Conservation (phyloP, 176 grass and related monocot species). For the Olyra latifolia region DNA sequence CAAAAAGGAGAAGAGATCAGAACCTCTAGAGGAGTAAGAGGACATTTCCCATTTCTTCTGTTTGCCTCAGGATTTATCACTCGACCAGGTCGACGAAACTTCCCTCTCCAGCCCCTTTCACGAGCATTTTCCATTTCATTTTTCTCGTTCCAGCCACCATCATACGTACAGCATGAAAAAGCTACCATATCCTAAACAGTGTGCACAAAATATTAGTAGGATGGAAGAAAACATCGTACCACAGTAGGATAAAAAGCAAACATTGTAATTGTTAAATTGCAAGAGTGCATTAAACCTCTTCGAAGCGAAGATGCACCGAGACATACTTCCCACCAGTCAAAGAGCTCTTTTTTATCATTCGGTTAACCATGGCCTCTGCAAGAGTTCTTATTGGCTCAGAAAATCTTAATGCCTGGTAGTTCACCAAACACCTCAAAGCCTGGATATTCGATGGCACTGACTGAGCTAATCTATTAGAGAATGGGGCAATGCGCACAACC, state of each 20-base stretch:
- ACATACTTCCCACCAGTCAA: conserved; percentile 75
- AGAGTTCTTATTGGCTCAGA: conserved; percentile 74
- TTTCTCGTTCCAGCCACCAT: conserved; percentile 82
- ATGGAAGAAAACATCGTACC: conserved; percentile 15
- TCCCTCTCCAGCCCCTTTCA: conserved; percentile 92
- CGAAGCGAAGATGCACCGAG: conserved; percentile 96
- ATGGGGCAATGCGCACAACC: conserved; percentile 86
- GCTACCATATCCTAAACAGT: conserved; percentile 92
- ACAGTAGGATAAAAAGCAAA: conserved; percentile 29
- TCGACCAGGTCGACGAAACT: conserved; percentile 78
- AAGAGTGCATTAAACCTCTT: conserved; percentile 61
- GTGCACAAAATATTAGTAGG: conserved; percentile 27
- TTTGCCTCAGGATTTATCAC: conserved; percentile 88
- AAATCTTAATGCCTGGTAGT: conserved; percentile 87
- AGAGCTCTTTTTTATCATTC: conserved; percentile 80
- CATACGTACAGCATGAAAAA: conserved; percentile 98
- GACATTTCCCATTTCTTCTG: conserved; percentile 85
- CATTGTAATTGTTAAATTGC: conserved; percentile 2
- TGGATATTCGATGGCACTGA: conserved; percentile 71
- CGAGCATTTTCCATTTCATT: conserved; percentile 85
- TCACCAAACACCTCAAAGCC: conserved; percentile 78
- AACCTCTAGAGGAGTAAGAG: conserved; percentile 92
- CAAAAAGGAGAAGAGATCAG: not conserved
- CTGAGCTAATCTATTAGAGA: conserved; percentile 90
- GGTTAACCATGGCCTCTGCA: conserved; percentile 65